Evolutionary conservation across 2,329 filamentous ascomycete genomes (phyloP).

Genomic region (Penicillium sp.): DNA sequence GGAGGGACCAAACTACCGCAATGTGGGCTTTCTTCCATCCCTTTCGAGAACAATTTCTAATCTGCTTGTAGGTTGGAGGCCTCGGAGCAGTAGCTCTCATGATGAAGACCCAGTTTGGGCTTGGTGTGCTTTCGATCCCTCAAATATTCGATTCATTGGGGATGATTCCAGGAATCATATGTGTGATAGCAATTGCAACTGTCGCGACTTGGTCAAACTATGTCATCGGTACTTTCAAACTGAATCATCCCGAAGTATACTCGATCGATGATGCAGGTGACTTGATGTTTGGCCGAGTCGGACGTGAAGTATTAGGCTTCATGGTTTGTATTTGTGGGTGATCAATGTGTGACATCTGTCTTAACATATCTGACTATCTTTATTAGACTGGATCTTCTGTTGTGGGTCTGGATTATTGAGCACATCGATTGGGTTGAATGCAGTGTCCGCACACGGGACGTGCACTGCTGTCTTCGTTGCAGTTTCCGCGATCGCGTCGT

Average conservation of each 20-base stretch:
- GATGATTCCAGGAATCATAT: slow-evolving; percentile 51
- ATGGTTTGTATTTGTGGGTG: slow-evolving; percentile 21
- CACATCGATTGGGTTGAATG: slow-evolving; percentile 45
- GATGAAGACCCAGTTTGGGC: slow-evolving; percentile 51
- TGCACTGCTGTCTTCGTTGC: slow-evolving; percentile 30
- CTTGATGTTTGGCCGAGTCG: slow-evolving; percentile 56
- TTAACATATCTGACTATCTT: background rate
- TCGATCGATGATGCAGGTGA: slow-evolving; percentile 59
- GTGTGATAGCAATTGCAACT: slow-evolving; percentile 40
- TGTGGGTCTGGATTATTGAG: slow-evolving; percentile 47
- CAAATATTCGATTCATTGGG: slow-evolving; percentile 49
- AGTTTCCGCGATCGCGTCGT: slow-evolving; percentile 26
- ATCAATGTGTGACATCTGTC: background rate
- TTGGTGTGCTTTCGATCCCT: slow-evolving; percentile 54
- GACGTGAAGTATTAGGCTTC: slow-evolving; percentile 50
- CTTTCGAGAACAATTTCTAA: background rate
- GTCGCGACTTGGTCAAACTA: slow-evolving; percentile 54
- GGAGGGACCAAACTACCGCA: slow-evolving; percentile 35
- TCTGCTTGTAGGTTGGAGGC: slow-evolving; percentile 41
- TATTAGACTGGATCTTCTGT: slow-evolving; percentile 38
- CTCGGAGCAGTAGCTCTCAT: slow-evolving; percentile 47
- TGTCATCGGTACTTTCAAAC: slow-evolving; percentile 53
- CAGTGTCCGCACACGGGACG: slow-evolving; percentile 42
- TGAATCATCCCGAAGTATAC: slow-evolving; percentile 57
- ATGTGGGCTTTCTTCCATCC: slow-evolving; percentile 18